Evolutionary conservation across 306 rosid species (phyloP), one percentile per base, ranked within the genome.

Genomic region (Gynostemma pentaphyllum): DNA sequence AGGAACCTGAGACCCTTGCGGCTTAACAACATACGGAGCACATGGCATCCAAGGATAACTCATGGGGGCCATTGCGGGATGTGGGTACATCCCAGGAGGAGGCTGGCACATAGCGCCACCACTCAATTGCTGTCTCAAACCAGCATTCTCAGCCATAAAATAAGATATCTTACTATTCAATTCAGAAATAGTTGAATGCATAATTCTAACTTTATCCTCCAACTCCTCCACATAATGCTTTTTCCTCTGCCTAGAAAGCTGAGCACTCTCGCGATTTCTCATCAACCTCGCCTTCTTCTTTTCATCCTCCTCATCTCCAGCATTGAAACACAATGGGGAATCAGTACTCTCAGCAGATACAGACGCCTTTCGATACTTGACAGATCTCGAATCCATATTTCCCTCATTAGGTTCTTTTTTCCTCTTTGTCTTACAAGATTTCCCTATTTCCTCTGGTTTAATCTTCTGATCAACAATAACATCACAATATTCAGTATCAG

Each of bases 221-320:
- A 94, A 88, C 82, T 88, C 95, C 51, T 89, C 99, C 69, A 94
- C 97, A 52, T 94, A 84, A 76, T 86, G 97, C 79, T 94, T 88
- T 80, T 86, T 94, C 78, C 95, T 88, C 84, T 84, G 97, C 80
- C 99, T 88, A 6, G 99, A 94, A 62, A 94, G 91, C 72, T 86
- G 99, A 7, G 99, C 99, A 68, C 99, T 94, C 75, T 94, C 99
- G 56, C 99, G 75, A 69, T 94, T 94, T 82, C 97, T 79, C 80
- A 86, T 81, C 84, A 94, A 56, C 80, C 97, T 76, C 0, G 89
- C 82, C 78, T 83, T 86, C 82, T 64, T 81, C 75, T 78, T 94
- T 2, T 81, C 94, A 0, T 82, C 95, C 1, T 80, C 95, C 0
- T 72, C 94, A 21, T 74, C 52, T 56, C 10, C 22, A 10, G 30